Base-by-base conservation (phyloP, 2,329 filamentous ascomycete genomes). In the Ceratocystis diversiconidia region DNA sequence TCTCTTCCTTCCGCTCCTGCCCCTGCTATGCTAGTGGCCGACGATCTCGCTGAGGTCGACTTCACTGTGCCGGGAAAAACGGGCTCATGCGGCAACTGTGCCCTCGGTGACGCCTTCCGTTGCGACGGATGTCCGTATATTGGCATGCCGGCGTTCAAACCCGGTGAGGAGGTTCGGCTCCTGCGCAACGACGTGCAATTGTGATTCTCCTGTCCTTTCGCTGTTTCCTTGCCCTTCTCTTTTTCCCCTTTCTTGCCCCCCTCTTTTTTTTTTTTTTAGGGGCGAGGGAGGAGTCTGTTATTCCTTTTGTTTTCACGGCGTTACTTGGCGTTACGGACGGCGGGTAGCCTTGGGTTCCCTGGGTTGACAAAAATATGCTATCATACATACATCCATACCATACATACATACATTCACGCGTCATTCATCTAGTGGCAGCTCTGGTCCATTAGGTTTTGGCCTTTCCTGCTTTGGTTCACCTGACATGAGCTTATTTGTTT, bases 11-110 rank as follows among this genome's bases (percentile, higher is more conserved):
- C 76, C 88, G 60, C 81, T 83, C 44, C 59, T 72, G 79, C 63
- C 15, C 63, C 63, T 12, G 76, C 88, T 63, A 88, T 87, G 75
- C 79, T 95, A 60, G 83, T 80, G 48, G 78, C 83, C 0, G 85
- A 90, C 71, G 94, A 99, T 73, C 78, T 99, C 61, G 85, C 84
- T 63, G 92, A 97, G 75, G 82, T 97, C 7, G 94, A 99, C 76
- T 97, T 99, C 73, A 99, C 94, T 0, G 90, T 97, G n/a, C 83
- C 95, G 75, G 94, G 94, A 71, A 97, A 96, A 79, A 89, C 92
- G 5, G 92, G 94, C 65, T 95, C 89, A 19, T 99, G 94, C 75
- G 90, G 90, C 32, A 96, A 92, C 76, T 97, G 94, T 76, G 88
- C 91, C 32, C 80, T 99, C 17, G 94, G 94, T 62, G 92, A 97